These are phyloP conservation scores for Triangularia verruculosa DNA, from an alignment of 2,329 filamentous ascomycete species.

Conservation along the genomic window DNA sequence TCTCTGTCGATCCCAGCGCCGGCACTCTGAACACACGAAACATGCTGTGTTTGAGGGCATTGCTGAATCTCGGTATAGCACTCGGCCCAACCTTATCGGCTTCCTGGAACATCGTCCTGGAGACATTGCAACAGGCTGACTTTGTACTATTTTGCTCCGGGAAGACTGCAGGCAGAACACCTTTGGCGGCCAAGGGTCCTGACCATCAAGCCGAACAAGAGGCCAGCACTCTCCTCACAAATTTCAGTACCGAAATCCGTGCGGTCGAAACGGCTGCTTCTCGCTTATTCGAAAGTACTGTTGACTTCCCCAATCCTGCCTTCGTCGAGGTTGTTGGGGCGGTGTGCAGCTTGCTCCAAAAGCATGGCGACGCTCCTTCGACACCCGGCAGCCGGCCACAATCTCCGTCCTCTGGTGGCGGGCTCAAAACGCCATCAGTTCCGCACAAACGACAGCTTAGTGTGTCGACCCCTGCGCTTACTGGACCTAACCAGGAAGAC, in stretches of 20 bases:
- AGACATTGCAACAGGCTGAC: constrained; percentile 90
- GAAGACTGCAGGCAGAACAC: constrained; percentile 51
- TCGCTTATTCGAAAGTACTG: constrained; percentile 85
- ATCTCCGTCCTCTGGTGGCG: constrained; percentile 34
- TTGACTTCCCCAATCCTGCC: constrained; percentile 80
- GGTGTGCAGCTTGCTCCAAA: constrained; percentile 66
- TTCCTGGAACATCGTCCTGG: constrained; percentile 88
- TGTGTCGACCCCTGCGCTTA: constrained; percentile 43
- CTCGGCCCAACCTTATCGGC: constrained; percentile 80
- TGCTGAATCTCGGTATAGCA: constrained; percentile 94
- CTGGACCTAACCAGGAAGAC: constrained; percentile 58
- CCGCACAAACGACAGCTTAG: constrained; percentile 47
- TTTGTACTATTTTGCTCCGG: constrained; percentile 71
- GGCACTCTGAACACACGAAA: constrained; percentile 79
- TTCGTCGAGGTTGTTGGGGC: constrained; percentile 76
- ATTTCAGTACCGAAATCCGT: constrained; percentile 76
- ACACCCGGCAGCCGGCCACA: constrained; percentile 36
- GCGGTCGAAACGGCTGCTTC: constrained; percentile 86
- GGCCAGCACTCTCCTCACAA: constrained; percentile 52
- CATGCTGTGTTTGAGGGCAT: constrained; percentile 80
- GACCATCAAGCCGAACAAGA: constrained; percentile 53
- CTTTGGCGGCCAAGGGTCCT: constrained; percentile 44
- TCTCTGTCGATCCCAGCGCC: constrained; percentile 52
- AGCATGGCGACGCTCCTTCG: constrained; percentile 30
- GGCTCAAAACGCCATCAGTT: constrained; percentile 36